A percentile compares a stretch with the other conserved stretches of the same genome.
Evolutionary conservation across 805 yeast genomes (phyloP).

Genomic region (Metschnikowia corniflorae): DNA sequence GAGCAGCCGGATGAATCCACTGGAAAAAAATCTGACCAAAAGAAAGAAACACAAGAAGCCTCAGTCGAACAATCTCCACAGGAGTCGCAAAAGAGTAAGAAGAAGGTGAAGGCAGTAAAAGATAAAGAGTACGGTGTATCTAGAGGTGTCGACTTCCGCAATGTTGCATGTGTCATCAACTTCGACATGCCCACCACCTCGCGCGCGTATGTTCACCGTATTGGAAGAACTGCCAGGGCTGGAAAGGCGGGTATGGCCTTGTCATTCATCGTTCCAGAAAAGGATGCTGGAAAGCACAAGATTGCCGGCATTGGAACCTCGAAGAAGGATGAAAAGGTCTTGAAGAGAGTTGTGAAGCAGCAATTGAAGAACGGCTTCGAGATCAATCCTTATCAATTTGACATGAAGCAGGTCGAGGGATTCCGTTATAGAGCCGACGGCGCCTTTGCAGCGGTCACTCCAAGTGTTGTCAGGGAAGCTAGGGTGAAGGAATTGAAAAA

Average conservation of each 20-base stretch:
- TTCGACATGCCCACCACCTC: conserved; percentile 91
- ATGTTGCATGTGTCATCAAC: conserved; percentile 94
- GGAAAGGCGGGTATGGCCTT: conserved; percentile 93
- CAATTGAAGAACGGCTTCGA: conserved; percentile 73
- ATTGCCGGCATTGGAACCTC: conserved; percentile 68
- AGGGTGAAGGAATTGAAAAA: conserved; percentile 82
- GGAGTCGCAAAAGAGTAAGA: conserved; percentile 9
- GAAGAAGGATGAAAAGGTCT: conserved; percentile 81
- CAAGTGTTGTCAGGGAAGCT: conserved; percentile 87
- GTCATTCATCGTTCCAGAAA: conserved; percentile 82
- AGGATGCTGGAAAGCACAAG: conserved; percentile 86
- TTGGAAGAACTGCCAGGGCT: conserved; percentile 97
- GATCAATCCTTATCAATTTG: conserved; percentile 84
- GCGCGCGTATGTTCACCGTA: conserved; percentile 84
- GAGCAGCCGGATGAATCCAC: conserved; percentile 20
- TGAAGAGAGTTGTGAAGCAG: conserved; percentile 69
- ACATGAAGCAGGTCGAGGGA: conserved; percentile 87
- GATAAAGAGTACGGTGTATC: conserved; percentile 90
- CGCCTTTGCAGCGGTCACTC: conserved; percentile 93
- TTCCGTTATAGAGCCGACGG: conserved; percentile 96
- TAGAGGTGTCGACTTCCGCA: conserved; percentile 93
- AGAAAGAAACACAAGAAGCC: conserved; percentile 28
- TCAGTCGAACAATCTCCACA: neutral
- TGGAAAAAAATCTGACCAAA: conserved; percentile 7
- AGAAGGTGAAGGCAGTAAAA: conserved; percentile 32